phyloP scores from a whole-genome alignment of 1,284 basidiomycete genomes.

The Termitomyces sp. region DNA sequence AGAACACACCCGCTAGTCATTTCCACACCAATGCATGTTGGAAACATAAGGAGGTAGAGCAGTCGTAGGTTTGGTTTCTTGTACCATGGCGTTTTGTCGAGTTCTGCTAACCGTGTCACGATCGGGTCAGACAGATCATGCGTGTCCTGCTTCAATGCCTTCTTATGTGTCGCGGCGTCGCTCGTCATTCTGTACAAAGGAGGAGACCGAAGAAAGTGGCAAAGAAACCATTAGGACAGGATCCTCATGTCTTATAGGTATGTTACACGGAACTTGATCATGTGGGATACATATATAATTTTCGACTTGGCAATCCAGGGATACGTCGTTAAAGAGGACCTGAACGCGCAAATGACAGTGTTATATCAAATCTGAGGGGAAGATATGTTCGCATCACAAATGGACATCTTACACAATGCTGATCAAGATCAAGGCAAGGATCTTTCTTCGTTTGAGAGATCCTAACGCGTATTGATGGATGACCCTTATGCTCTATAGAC shows the following conservation, averaged over 20 bases:
- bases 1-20: constrained; percentile 53
- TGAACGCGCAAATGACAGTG: neutral
- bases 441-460: constrained; percentile 1
- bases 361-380: neutral
- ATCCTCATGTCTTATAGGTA: neutral
- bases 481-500: constrained; percentile 47
- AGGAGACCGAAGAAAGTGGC: neutral
- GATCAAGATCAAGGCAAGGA: constrained; percentile 76
- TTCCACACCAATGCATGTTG: constrained; percentile 57
- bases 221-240: neutral
- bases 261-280: neutral
- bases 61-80: constrained; percentile 45
- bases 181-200: constrained; percentile 1
- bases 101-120: constrained; percentile 38
- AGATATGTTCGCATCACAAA: neutral
- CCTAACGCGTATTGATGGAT: constrained; percentile 13
- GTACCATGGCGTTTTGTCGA: constrained; percentile 53
- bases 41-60: constrained; percentile 48
- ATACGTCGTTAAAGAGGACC: neutral
- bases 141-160: constrained; percentile 2
- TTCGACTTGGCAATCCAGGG: neutral
- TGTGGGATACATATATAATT: neutral
- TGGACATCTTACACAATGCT: constrained; percentile 44
- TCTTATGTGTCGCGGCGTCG: neutral
- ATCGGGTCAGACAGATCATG: constrained; percentile 28